These are phyloP conservation scores for Cupressus sempervirens DNA, from an alignment of 75 land plant species.

Conservation along the genomic window DNA sequence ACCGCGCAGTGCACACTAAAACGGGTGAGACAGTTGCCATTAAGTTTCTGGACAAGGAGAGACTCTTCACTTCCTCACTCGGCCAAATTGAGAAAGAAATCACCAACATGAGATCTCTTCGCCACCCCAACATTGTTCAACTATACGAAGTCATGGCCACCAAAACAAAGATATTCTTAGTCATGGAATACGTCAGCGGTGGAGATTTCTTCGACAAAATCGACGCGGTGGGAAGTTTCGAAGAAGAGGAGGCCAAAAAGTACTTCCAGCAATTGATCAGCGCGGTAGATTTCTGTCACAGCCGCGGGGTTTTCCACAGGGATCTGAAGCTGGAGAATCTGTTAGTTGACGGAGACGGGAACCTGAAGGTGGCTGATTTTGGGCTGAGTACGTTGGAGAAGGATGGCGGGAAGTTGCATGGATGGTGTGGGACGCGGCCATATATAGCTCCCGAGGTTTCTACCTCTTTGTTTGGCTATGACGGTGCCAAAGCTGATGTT, in stretches of 20 bases:
- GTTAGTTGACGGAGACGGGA: conserved; percentile 23
- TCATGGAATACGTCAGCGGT: too few relatives aligned
- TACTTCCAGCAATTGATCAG: conserved; percentile 41
- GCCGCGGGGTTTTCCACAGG: conserved; percentile 38
- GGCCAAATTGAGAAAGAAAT: conserved; percentile 8
- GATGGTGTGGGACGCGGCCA: conserved; percentile 40
- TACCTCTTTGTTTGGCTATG: conserved; percentile 24
- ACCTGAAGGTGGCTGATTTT: conserved; percentile 33
- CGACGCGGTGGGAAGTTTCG: too few relatives aligned
- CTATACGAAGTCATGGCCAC: conserved; percentile 24
- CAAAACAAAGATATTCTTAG: conserved; percentile 16
- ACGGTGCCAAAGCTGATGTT: conserved; percentile 39
- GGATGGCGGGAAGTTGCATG: conserved; percentile 20
- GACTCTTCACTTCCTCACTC: neutral
- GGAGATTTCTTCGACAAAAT: too few relatives aligned
- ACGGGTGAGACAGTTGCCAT: conserved; percentile 33
- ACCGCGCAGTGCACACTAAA: conserved; percentile 17
- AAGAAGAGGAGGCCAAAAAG: too few relatives aligned
- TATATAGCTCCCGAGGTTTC: conserved; percentile 55
- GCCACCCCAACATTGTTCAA: conserved; percentile 25
- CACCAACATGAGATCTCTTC: conserved; percentile 19
- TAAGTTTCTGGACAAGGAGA: conserved; percentile 32
- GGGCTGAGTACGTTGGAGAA: conserved; percentile 12
- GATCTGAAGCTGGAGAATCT: conserved; percentile 47
- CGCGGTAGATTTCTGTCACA: conserved; percentile 44